Conservation (phyloP, 208 protist species). For the Wallacemonas sp. region DNA sequence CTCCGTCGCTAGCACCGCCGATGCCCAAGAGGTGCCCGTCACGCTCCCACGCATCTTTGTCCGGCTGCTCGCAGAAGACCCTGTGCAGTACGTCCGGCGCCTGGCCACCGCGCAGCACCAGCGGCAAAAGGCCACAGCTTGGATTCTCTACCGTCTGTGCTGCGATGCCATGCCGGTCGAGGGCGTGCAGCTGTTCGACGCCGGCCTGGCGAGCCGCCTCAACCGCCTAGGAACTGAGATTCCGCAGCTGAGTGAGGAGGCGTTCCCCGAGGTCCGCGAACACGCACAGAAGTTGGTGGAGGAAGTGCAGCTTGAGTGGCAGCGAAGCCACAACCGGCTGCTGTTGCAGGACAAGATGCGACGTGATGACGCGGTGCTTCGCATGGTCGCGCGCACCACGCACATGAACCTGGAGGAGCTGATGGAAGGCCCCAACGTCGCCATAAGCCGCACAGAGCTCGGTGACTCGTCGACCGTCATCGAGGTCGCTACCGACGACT, state of each 20-base stretch:
- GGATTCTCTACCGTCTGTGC: conserved; percentile 91
- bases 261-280: conserved; percentile 71
- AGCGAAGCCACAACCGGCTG: conserved; percentile 90
- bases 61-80: conserved; percentile 88
- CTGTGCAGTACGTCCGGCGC: conserved; percentile 85
- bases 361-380: conserved; percentile 67
- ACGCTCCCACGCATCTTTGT: conserved; percentile 85
- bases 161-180: conserved; percentile 92
- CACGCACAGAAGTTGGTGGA: conserved; percentile 73
- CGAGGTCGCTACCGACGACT: conserved; percentile 41
- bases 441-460: conserved; percentile 58
- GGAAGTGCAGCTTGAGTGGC: conserved; percentile 89
- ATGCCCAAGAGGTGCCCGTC: conserved; percentile 13
- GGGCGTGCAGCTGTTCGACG: conserved; percentile 63
- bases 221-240: conserved; percentile 80
- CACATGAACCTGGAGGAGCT: conserved; percentile 88
- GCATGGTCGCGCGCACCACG: conserved; percentile 76
- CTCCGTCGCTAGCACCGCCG: conserved; percentile 2
- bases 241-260: conserved; percentile 68
- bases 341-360: conserved; percentile 86
- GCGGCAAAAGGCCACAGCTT: conserved; percentile 84
- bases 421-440: conserved; percentile 74
- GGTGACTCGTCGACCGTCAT: conserved; percentile 67
- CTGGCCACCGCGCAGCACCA: conserved; percentile 78
- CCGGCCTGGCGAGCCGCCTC: conserved; percentile 56